Evolutionary conservation across 352 stramenopile species (phyloP), one percentile per base, ranked within the genome.

Genomic region (Paralagenidium karlingii): DNA sequence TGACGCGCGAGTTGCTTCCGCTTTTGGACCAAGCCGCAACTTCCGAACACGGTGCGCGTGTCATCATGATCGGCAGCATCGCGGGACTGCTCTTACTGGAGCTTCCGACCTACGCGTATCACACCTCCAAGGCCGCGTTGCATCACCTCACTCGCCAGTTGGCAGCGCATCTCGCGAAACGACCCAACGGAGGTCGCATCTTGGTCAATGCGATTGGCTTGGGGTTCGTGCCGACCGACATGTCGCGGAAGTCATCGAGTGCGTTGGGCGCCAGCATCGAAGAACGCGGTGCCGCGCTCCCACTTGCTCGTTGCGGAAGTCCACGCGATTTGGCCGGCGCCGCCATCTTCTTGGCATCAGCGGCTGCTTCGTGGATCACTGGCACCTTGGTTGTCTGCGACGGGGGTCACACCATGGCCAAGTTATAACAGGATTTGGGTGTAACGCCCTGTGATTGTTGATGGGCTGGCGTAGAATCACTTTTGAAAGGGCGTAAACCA

Each of bases 121-220:
- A 97, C 58, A 77, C 80, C 34, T 90, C 65, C 45, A 98, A 98
- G 70, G 90, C 91, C 3, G 94, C 86, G 2, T 58, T 98, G 15
- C 89, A 97, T 59, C 79, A 96, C 47, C 55, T 98, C 16, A 97
- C 90, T 19, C 82, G 82, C 31, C 81, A 94, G 34, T 43, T 98
- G 24, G 78, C 90, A 0, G 64, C 73, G 0, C 93, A 98, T 53
- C 71, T 98, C 8, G 86, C 74, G 41, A 62, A 64, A 20, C 69
- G 63, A 6, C 60, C 68, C 11, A 82, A 85, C 30, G 69, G 71
- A 24, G 73, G 88, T 21, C 68, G 82, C 53, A 97, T 98, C 43
- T 85, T 94, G 5, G 91, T 97, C n/a, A 98, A 98, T 60, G 79
- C 78, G 19, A 75, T 98, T 15, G 83, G 85, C 1, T 92, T 89